Base-by-base conservation (phyloP, 2,329 filamentous ascomycete genomes). In the Diaporthe citrichinensis region DNA sequence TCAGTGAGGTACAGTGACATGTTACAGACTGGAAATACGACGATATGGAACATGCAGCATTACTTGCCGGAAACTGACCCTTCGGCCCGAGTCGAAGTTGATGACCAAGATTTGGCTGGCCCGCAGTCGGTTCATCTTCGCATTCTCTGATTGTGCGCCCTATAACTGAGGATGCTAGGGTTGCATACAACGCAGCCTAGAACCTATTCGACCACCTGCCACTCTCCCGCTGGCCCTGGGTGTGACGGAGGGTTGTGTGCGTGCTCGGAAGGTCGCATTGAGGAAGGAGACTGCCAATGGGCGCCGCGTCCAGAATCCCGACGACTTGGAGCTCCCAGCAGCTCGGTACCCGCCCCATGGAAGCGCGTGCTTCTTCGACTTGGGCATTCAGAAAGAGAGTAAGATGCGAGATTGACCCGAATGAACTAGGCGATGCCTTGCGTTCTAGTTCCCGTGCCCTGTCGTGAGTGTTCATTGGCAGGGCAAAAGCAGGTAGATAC, bases 1-100 rank as follows among this genome's bases (percentile, higher is more conserved):
- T 55, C 9, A 55, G 71, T 62, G 53, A 69, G 41, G 72, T 55
- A 69, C 67, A 72, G 67, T 76, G 67, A 69, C 58, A 74, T 74
- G 55, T 68, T 55, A 59, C n/a, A 74, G 23, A 72, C 44, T 62
- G 34, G 34, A 72, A 75, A 72, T 72, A 58, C 49, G 57, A 75
- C 39, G 68, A 55, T 36, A 44, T 72, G 46, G 67, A 53, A 72
- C 20, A 72, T 23, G 36, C 25, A 49, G 57, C 25, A 73, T 20
- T n/a, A 61, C 1, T 8, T 55, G 17, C 31, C 44, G 23, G 3
- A 39, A n/a, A n/a, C 41, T 15, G 20, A 17, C 12, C 3, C 15
- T 44, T 9, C 59, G 39, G 59, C 23, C 39, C 59, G 59, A 65
- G 44, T 51, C 17, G 28, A 51, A 8, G 20, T 17, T 39, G 7